Evolutionary conservation across 169 alveolate species (phyloP), one percentile per base, ranked within the genome.

Genomic region (Theileria orientalis): DNA sequence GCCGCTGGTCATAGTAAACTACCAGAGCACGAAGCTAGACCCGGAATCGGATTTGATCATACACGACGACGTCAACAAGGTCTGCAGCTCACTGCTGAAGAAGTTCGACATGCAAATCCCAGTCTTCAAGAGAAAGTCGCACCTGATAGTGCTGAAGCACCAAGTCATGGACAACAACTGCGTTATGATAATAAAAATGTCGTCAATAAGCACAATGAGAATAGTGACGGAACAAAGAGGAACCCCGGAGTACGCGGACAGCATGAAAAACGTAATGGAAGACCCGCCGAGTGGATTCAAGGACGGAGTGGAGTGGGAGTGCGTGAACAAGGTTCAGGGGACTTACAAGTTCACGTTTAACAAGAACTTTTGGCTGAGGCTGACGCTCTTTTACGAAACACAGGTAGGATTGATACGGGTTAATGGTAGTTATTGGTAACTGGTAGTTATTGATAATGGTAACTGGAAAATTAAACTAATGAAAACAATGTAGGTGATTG

Each of bases 21-120:
- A 85, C 79, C 95, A 92, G 64, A 87, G 75, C 63, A 88, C 95
- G 13, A 84, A 85, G 35, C 74, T 92, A 44, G 88, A 90, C 11
- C 74, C 70, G 27, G 91, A 87, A 61, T 91, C 92, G 0, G 74
- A 68, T 25, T 74, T 85, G 56, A 80, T 78, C 69, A 57, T 92
- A 25, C 95, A 91, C 67, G 69, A 76, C 29, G 88, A 90, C 62
- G 93, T 91, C 14, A 92, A 92, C 73, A 54, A 51, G 32, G 68
- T 87, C 0, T 72, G 70, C 49, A 80, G 16, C 21, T 30, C 32
- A 59, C 42, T 80, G 35, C 49, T 80, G 23, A 78, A 78, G 47
- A 21, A 44, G n/a, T 42, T 78, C 35, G 52, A 63, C 0, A 3
- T 78, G 30, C 19, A 42, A 16, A 25, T 69, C 7, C 83, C 79